Evolutionary conservation across 1,139 yeast genomes (phyloP).

Genomic region (Hansenula lynferdii): DNA sequence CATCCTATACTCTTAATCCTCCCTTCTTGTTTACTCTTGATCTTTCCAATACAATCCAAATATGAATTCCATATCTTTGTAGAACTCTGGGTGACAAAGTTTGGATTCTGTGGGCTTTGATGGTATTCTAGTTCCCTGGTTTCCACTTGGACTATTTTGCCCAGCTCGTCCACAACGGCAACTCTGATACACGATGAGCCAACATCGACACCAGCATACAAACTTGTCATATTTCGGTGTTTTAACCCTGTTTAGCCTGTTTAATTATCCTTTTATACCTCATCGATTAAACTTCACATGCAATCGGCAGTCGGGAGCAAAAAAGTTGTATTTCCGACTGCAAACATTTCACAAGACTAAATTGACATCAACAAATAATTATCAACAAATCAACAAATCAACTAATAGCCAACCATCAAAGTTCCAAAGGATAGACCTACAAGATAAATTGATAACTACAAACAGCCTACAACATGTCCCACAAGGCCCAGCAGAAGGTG

Average conservation of each 20-base stretch:
- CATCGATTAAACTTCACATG: background rate
- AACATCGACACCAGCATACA: conserved; percentile 41
- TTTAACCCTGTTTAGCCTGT: too few relatives aligned
- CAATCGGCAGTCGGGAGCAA: too few relatives aligned
- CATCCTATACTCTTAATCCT: conserved; percentile 22
- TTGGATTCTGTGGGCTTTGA: conserved; percentile 16
- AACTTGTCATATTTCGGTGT: background rate
- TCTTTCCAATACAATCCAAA: conserved; percentile 14
- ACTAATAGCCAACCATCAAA: too few relatives aligned
- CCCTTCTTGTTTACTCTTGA: conserved; percentile 6
- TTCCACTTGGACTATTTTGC: conserved; percentile 14
- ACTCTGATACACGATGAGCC: conserved; percentile 49
- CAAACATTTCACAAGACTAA: too few relatives aligned
- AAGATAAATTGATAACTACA: too few relatives aligned
- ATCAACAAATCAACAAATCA: too few relatives aligned
- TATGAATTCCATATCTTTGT: conserved; percentile 31
- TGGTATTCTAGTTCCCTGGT: conserved; percentile 23
- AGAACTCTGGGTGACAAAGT: conserved; percentile 39
- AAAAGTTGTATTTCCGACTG: too few relatives aligned
- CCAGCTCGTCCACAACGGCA: conserved; percentile 23
- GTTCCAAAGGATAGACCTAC: too few relatives aligned
- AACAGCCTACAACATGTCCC: too few relatives aligned
- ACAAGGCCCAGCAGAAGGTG: too few relatives aligned
- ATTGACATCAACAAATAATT: too few relatives aligned
- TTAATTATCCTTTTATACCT: too few relatives aligned